Base-by-base conservation (phyloP, 2,329 filamentous ascomycete genomes). In the Didymella arachidicola region DNA sequence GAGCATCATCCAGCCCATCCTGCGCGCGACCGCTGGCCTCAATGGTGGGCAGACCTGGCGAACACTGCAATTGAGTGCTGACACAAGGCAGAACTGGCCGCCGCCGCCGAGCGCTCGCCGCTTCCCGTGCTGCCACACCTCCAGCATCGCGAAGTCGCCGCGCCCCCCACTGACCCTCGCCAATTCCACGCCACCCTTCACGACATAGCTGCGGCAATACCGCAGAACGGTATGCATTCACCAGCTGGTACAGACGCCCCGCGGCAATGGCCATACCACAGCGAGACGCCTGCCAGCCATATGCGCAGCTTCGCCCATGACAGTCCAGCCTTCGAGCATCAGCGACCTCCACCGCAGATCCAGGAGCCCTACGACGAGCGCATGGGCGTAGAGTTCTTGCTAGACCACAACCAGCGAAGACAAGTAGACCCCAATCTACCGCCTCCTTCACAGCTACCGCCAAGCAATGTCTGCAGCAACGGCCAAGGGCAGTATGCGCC, bases 351-450 rank as follows among this genome's bases (percentile, higher is more conserved):
- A 48, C 68, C 67, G 3, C 59, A 66, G 18, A 47, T 63, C 3
- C 73, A 72, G 4, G 68, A 70, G 63, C 65, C 71, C 32, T 75
- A 74, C 38, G 76, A 79, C 54, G 90, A 93, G 70, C 84, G 87
- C 45, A 81, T 93, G 8, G 89, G 87, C 6, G 84, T 95, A 30
- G 89, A 88, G 57, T 93, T 93, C 65, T 80, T 95, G 2, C 81
- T 94, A 1, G 78, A 84, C 32, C 82, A 83, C 7, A 83, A 86
- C 47, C 83, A 83, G 48, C 58, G 66, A 14, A 61, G 68, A 22
- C 50, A 65, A 4, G 67, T 74, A 7, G 73, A 76, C 44, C 70
- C 72, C 3, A 69, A 66, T 11, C 56, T 81, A 83, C 22, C 82
- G 77, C 62, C 83, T 80, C 66, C 83, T 85, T 55, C 66, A 42